Conservation (phyloP, 148 eudicot species). For the Selenicereus undatus region DNA sequence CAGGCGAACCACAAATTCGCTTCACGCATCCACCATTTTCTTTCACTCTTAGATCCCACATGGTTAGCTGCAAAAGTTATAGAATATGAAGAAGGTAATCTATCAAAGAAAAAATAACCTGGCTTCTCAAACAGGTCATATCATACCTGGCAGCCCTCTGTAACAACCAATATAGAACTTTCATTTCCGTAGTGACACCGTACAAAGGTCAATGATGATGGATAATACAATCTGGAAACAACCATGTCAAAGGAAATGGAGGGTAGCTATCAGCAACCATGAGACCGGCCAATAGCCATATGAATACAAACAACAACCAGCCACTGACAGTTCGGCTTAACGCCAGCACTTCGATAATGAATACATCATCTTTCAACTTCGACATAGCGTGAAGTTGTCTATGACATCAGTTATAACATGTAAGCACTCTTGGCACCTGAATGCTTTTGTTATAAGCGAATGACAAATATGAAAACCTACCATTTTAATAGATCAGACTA, state of each 20-base stretch:
- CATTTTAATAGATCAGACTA: not conserved
- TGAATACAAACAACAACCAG: not conserved
- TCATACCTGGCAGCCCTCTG: conserved; percentile 70
- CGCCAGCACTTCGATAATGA: not conserved
- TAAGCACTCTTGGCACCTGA: not conserved
- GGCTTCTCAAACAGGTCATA: not conserved
- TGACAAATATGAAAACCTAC: not conserved
- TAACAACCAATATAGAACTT: conserved; percentile 50
- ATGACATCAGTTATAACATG: not conserved
- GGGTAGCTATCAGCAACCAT: not conserved
- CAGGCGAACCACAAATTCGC: conserved; percentile 55
- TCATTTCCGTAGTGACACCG: conserved; percentile 37
- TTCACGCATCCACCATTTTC: conserved; percentile 78
- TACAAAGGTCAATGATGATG: conserved; percentile 51
- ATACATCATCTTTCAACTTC: not conserved
- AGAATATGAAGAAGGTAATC: conserved; percentile 7
- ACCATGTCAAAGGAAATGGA: conserved; percentile 8
- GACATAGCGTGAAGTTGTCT: too few species aligned
- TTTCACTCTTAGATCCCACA: conserved; percentile 74
- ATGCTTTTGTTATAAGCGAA: not conserved
- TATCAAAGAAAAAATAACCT: not conserved
- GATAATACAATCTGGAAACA: conserved; percentile 61
- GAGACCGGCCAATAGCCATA: not conserved
- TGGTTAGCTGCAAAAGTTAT: conserved; percentile 41
- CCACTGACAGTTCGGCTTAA: not conserved